phyloP scores from a whole-genome alignment of 371 early-diverging fungal species.

The Synchytrium microbalum region DNA sequence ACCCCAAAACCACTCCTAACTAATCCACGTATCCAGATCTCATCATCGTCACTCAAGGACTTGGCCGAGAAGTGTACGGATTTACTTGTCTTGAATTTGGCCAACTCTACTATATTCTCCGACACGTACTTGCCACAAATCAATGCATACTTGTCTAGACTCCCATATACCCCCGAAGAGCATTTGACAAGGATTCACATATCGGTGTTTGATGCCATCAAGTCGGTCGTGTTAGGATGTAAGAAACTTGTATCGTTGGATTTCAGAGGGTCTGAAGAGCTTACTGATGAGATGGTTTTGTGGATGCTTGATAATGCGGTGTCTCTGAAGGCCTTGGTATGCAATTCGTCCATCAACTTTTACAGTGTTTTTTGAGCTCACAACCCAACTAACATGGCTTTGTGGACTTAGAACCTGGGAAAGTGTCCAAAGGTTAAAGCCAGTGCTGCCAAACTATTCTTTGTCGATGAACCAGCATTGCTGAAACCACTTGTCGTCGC shows the following conservation, averaged over 20 bases:
- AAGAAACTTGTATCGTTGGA: slow-evolving; percentile 35
- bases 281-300: slow-evolving; percentile 40
- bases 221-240: slow-evolving; percentile 41
- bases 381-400: not conserved
- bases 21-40: slow-evolving; percentile 31
- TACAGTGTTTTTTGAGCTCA: not conserved
- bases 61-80: slow-evolving; percentile 42
- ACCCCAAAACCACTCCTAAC: slow-evolving; percentile 8
- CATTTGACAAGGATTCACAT: slow-evolving; percentile 47
- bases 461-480: not conserved
- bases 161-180: slow-evolving; percentile 31
- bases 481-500: not conserved
- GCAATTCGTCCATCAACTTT: too few relatives aligned
- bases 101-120: slow-evolving; percentile 35
- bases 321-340: not conserved
- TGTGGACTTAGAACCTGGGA: not conserved
- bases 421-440: not conserved
- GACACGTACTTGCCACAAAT: slow-evolving; percentile 50
- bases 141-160: slow-evolving; percentile 49
- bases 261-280: slow-evolving; percentile 52
- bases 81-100: slow-evolving; percentile 42
- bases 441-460: not conserved
- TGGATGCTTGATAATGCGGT: not conserved
- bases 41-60: slow-evolving; percentile 50
- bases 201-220: slow-evolving; percentile 35